These are phyloP conservation scores for Diaporthe vaccinii DNA, from an alignment of 2,329 filamentous ascomycete genomes.

Conservation along the genomic window DNA sequence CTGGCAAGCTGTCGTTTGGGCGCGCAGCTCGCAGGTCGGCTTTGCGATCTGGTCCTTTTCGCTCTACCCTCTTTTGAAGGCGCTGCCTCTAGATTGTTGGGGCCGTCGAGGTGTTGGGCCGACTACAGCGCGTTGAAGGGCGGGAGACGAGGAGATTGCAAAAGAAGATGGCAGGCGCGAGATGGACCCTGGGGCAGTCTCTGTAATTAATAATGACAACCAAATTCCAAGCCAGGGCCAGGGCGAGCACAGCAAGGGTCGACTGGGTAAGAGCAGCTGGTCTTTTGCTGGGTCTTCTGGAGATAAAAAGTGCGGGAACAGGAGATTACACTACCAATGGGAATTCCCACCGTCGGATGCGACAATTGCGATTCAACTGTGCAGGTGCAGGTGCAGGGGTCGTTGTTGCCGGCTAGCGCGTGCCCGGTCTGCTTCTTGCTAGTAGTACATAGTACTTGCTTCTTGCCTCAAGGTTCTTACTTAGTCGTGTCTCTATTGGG, in stretches of 20 bases:
- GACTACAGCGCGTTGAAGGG: not conserved
- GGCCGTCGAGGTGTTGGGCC: conserved; percentile 4
- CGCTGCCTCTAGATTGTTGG: conserved; percentile 21
- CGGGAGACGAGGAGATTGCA: conserved; percentile 12
- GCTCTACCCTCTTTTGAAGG: not conserved
- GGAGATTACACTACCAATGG: conserved; percentile 36
- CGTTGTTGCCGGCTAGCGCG: conserved; percentile 9
- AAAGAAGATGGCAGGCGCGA: not conserved
- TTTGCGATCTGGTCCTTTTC: not conserved
- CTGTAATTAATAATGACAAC: conserved; percentile 29
- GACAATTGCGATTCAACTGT: conserved; percentile 23
- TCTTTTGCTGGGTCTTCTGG: conserved; percentile 32
- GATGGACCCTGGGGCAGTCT: conserved; percentile 22
- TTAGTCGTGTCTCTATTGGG: conserved; percentile 16
- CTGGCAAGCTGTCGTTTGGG: not conserved
- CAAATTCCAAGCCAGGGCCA: conserved; percentile 26
- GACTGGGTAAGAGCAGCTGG: conserved; percentile 9
- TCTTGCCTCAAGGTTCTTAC: conserved; percentile 3
- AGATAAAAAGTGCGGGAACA: conserved; percentile 36
- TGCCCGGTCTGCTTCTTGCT: conserved; percentile 8
- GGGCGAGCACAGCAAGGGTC: not conserved
- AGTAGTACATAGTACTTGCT: not conserved
- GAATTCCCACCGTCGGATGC: conserved; percentile 33
- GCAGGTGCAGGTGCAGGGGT: conserved; percentile 29
- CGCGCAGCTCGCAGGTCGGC: not conserved